A percentile compares a stretch with the other conserved stretches of the same genome.
These are phyloP conservation scores for Trichoderma pleuroti DNA, from an alignment of 2,329 filamentous ascomycete species.

Conservation along the genomic window DNA sequence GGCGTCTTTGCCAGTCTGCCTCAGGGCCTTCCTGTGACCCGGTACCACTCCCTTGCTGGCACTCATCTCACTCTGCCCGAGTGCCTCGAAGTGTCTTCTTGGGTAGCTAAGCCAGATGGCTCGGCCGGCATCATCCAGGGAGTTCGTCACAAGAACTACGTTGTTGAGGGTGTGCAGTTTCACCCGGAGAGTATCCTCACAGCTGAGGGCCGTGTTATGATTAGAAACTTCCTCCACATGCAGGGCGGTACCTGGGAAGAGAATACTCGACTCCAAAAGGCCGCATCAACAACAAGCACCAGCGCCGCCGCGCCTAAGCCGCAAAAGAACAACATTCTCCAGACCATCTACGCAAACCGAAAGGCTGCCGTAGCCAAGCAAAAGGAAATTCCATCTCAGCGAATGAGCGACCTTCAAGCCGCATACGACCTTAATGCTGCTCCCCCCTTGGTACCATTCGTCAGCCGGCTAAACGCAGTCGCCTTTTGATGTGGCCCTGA, in stretches of 20 bases:
- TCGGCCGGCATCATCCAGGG: slow-evolving; percentile 92
- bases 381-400: slow-evolving; percentile 79
- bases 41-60: slow-evolving; percentile 94
- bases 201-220: slow-evolving; percentile 80
- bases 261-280: slow-evolving; percentile 58
- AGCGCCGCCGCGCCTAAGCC: slow-evolving; percentile 28
- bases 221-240: slow-evolving; percentile 86
- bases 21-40: slow-evolving; percentile 80
- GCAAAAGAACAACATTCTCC: slow-evolving; percentile 80
- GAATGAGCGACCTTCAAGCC: slow-evolving; percentile 78
- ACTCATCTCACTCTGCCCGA: slow-evolving; percentile 83
- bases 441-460: slow-evolving; percentile 78
- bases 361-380: slow-evolving; percentile 73
- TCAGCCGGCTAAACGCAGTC: slow-evolving; percentile 75
- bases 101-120: slow-evolving; percentile 73
- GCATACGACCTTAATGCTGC: slow-evolving; percentile 81
- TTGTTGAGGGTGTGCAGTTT: slow-evolving; percentile 95
- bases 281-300: slow-evolving; percentile 30
- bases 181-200: slow-evolving; percentile 97
- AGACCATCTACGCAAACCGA: slow-evolving; percentile 83
- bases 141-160: slow-evolving; percentile 84
- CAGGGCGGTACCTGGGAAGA: slow-evolving; percentile 89
- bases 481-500: slow-evolving; percentile 82
- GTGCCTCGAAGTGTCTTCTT: slow-evolving; percentile 85
- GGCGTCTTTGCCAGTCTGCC: slow-evolving; percentile 85